A percentile compares a stretch with the other conserved stretches of the same genome.
phyloP scores from a whole-genome alignment of 108 stramenopile species.

The Mediolabrus comicus region DNA sequence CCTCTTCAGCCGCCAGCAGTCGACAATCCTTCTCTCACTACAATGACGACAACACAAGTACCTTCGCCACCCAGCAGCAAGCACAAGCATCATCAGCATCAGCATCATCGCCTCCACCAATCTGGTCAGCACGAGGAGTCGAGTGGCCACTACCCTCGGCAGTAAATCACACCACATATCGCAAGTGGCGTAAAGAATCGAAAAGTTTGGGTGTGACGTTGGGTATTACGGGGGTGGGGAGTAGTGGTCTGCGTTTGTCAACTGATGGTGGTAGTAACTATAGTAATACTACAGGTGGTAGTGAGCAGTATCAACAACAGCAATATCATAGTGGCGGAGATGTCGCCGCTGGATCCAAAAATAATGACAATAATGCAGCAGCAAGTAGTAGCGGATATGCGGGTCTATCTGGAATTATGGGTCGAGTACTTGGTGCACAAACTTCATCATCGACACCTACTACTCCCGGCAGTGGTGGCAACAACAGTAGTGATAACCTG shows the following conservation, averaged over 20 bases:
- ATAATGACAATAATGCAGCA: neutral
- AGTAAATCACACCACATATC: conserved; percentile 51
- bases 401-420: conserved; percentile 41
- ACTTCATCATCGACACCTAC: conserved; percentile 10
- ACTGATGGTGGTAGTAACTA: neutral
- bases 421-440: conserved; percentile 45
- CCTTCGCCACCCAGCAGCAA: neutral
- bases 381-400: conserved; percentile 21
- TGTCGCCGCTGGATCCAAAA: neutral
- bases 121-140: conserved; percentile 76
- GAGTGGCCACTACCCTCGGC: conserved; percentile 79
- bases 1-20: neutral
- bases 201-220: conserved; percentile 41
- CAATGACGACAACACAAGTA: neutral
- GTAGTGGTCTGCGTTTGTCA: conserved; percentile 1
- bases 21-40: neutral
- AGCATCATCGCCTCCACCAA: too few relatives aligned
- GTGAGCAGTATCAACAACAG: neutral
- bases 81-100: too few relatives aligned
- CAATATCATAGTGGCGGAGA: conserved; percentile 1
- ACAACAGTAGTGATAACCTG: neutral
- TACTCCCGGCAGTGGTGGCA: conserved; percentile 1
- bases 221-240: conserved; percentile 41
- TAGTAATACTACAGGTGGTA: conserved; percentile 3
- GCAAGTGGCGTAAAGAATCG: conserved; percentile 47